A percentile compares a stretch with the other conserved stretches of the same genome.
Evolutionary conservation across 345 rosid genomes (phyloP).

Genomic region (Nephelium lappaceum): DNA sequence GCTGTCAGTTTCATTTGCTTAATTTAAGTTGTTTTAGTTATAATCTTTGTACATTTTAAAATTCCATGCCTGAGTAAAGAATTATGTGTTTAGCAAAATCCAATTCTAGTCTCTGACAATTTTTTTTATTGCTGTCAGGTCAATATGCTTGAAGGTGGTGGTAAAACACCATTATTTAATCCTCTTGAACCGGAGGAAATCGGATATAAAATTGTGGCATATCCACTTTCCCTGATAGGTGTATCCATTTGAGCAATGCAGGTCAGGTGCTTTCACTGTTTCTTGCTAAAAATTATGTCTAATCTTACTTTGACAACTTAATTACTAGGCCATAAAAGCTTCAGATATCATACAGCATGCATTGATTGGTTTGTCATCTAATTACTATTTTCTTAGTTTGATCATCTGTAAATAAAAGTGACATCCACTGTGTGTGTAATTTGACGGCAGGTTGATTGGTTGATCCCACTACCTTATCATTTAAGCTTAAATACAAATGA

Average conservation of each 20-base stretch:
- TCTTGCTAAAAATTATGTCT: not conserved
- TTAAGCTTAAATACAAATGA: not conserved
- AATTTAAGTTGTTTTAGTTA: not conserved
- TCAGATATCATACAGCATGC: not conserved
- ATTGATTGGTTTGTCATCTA: not conserved
- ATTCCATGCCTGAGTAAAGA: not conserved
- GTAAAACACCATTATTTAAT: conserved; percentile 72
- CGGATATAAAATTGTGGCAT: conserved; percentile 83
- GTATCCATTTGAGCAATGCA: conserved; percentile 95
- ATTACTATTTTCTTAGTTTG: not conserved
- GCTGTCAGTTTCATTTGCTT: not conserved
- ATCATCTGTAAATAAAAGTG: not conserved
- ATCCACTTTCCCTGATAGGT: conserved; percentile 84
- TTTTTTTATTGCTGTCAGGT: conserved; percentile 43
- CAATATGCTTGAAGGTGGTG: conserved; percentile 93
- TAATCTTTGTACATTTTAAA: not conserved
- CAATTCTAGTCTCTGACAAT: conserved; percentile 20
- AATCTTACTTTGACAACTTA: not conserved
- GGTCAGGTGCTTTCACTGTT: conserved; percentile 41
- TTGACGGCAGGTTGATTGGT: not conserved
- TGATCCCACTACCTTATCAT: not conserved
- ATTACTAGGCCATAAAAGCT: not conserved
- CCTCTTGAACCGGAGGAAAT: conserved; percentile 82
- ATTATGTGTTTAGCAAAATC: not conserved
- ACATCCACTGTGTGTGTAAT: not conserved